Evolutionary conservation across 441 rosid genomes (phyloP), one percentile per base, ranked within the genome.

Genomic region (Pelargonium citronellum): DNA sequence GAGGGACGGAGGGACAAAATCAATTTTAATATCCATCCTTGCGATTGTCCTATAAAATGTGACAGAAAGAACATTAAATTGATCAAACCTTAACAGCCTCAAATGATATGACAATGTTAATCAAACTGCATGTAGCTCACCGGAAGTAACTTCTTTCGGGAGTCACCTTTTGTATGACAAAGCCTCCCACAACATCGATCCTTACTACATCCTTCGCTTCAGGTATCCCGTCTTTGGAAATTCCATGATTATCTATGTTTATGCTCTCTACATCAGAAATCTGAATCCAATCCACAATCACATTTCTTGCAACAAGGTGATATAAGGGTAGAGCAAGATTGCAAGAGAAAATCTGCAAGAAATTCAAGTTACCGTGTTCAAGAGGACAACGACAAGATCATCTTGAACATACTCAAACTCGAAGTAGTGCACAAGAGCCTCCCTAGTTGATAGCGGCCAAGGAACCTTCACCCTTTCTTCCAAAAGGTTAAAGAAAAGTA

Each of bases 381-480:
- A 0, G 5, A 95, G 74, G 68, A 80, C 85, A 27, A 92, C 77
- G 62, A 88, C 67, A 66, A 95, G 79, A 74, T 84, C 99, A 72
- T 92, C 97, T 78, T 89, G 79, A 63, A 84, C 81, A 85, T 83
- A 87, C 73, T 95, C 95, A 11, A 95, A 89, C 73, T 82, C 20
- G 70, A 83, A 86, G 77, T 72, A 92, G 78, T 91, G 92, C 69
- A 89, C 74, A 67, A 91, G 64, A 11, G 89, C 86, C 81, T 95
- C 98, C 84, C 99, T 84, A 43, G 90, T 79, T 51, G 90, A 70
- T 65, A 95, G 75, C 22, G 97, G 99, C 99, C 98, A 95, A 4
- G 94, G 72, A 67, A 89, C 83, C 94, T 95, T 95, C 95, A 92
- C 79, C 87, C 99, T 90, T 91, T 87, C 92, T 89, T 88, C 84